phyloP scores from a whole-genome alignment of 352 stramenopile genomes.

The Phytophthora rubi region DNA sequence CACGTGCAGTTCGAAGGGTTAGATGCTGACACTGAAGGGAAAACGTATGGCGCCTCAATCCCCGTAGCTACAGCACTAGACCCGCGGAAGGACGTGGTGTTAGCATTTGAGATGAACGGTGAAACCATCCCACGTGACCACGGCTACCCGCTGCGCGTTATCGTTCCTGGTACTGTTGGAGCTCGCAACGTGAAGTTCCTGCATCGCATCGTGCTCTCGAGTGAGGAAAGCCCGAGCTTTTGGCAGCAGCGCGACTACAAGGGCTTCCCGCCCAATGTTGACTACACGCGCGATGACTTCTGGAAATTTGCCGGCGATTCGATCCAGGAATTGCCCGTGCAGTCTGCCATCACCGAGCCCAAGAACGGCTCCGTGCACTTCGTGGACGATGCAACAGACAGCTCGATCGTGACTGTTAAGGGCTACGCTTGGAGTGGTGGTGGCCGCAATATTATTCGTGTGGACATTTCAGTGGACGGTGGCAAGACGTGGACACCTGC shows the following conservation, averaged over 20 bases:
- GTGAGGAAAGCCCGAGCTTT: conserved; percentile 87
- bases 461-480: conserved; percentile 95
- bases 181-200: conserved; percentile 98
- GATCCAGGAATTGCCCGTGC: conserved; percentile 92
- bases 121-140: conserved; percentile 94
- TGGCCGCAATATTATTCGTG: conserved; percentile 95
- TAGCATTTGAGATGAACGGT: conserved; percentile 99
- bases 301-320: conserved; percentile 87
- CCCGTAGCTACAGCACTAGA: conserved; percentile 94
- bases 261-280: conserved; percentile 84
- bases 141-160: conserved; percentile 95
- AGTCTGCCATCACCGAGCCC: conserved; percentile 91
- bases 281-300: conserved; percentile 87
- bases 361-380: conserved; percentile 57
- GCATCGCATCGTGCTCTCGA: conserved; percentile 87
- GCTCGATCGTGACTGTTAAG: conserved; percentile 88
- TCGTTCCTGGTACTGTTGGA: conserved; percentile 95
- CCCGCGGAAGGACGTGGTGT: conserved; percentile 94
- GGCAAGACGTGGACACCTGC: conserved; percentile 94
- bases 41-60: conserved; percentile 90
- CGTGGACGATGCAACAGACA: conserved; percentile 63
- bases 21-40: conserved; percentile 84
- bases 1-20: conserved; percentile 89
- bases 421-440: conserved; percentile 95
- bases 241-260: conserved; percentile 95